Evolutionary conservation across 306 rosid genomes (phyloP), one percentile per base, ranked within the genome.

Genomic region (Biancaea sappan): DNA sequence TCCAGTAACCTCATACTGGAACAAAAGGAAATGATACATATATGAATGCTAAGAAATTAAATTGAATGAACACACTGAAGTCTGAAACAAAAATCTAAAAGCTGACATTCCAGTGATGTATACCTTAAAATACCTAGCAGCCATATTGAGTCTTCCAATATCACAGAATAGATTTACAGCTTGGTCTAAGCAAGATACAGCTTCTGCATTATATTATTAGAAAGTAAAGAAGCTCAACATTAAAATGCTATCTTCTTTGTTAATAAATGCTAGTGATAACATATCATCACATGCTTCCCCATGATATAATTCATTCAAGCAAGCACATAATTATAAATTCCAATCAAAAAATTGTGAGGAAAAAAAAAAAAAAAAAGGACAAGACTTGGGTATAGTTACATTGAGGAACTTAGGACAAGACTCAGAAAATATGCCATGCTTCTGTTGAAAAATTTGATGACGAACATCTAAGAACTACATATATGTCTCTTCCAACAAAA

Each of bases 61-160:
- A 12, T 47, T 73, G 61, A 66, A 69, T 24, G 34, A 50, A 60
- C 37, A 32, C 28, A 18, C 63, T 19, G 37, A 64, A 71, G 62
- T 9, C 63, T 19, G 37, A 64, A 71, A 66, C 12, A 52, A 46
- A 71, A 34, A 31, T n/a, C 26, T 67, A 70, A 71, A 75, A 40
- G 12, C 34, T 38, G 52, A 26, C 25, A 10, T 60, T 28, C 24
- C 60, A 72, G 72, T 5, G 19, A 50, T 52, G 26, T 25, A 22
- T 84, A 88, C 99, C 98, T 94, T 94, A 57, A 81, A 87, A 78
- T 86, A 90, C 78, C 97, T 92, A 44, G 98, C 99, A 76, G 99
- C 97, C 99, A 94, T 90, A 66, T 84, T 90, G 73, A 94, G 95
- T 86, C 98, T 86, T 80, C 99, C 99, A 92, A 92, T 94, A 43